Percentiles rank a stretch among this genome's conserved stretches.
phyloP scores from a whole-genome alignment of 139 green algal species.

The Chlorella ohadii region DNA sequence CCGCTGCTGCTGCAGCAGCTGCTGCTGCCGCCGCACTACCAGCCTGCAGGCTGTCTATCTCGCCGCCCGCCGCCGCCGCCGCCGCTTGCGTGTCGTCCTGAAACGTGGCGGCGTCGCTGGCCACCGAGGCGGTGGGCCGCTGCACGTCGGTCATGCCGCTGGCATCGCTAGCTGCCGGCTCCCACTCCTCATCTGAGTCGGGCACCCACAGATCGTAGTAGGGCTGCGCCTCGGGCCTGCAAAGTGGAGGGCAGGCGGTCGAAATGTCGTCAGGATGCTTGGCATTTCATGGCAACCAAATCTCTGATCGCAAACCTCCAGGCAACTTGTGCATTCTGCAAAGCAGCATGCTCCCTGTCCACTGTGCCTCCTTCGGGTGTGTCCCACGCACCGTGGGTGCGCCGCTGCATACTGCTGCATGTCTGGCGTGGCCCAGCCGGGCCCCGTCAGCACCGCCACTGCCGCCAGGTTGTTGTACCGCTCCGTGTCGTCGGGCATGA shows the following conservation, averaged over 20 bases:
- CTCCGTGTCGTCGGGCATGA: conserved; percentile 45
- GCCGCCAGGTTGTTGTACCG: conserved; percentile 76
- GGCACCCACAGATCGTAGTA: conserved; percentile 59
- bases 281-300: too few relatives aligned
- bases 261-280: not conserved
- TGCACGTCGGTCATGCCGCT: conserved; percentile 51
- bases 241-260: too few relatives aligned
- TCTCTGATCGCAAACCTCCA: too few relatives aligned
- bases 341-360: not conserved
- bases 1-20: not conserved
- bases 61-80: not conserved
- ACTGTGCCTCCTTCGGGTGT: not conserved
- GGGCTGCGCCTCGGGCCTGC: conserved; percentile 17
- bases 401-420: conserved; percentile 71
- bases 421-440: conserved; percentile 59
- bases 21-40: not conserved
- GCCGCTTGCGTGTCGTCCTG: not conserved
- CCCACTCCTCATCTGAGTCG: conserved; percentile 62
- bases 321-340: not conserved
- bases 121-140: not conserved
- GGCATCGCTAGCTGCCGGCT: conserved; percentile 17
- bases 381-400: conserved; percentile 54
- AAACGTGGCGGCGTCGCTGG: conserved; percentile 7
- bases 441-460: conserved; percentile 70
- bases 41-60: not conserved